These are phyloP conservation scores for Hibiscus syriacus DNA, from an alignment of 345 rosid species.

Conservation along the genomic window DNA sequence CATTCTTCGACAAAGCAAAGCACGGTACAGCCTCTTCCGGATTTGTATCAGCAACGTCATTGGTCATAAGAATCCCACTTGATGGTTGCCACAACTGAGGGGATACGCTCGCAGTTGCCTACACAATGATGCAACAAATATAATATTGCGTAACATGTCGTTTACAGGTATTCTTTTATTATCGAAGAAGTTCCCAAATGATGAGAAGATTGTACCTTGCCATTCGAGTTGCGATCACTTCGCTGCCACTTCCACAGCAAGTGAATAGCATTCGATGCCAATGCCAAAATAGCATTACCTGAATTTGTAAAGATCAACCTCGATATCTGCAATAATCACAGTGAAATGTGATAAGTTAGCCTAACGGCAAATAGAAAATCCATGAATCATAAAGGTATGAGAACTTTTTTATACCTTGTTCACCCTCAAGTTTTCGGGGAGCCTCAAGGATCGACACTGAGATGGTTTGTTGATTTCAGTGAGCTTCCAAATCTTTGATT, in stretches of 20 bases:
- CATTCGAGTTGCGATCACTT: slow-evolving; percentile 12
- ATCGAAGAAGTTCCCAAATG: neutral
- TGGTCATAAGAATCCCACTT: slow-evolving; percentile 82
- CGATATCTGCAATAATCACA: slow-evolving; percentile 48
- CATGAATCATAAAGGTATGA: neutral
- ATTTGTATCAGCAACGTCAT: slow-evolving; percentile 59
- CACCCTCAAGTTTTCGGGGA: slow-evolving; percentile 74
- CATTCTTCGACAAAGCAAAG: slow-evolving; percentile 88
- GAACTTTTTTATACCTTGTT: slow-evolving; percentile 52
- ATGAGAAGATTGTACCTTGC: slow-evolving; percentile 52
- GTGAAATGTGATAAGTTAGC: slow-evolving; percentile 9
- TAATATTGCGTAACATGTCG: neutral
- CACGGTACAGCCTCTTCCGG: slow-evolving; percentile 81
- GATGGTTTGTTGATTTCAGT: slow-evolving; percentile 79
- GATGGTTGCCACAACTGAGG: slow-evolving; percentile 90
- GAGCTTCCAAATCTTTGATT: slow-evolving; percentile 95
- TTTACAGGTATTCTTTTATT: neutral
- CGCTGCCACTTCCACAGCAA: slow-evolving; percentile 6
- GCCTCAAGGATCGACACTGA: slow-evolving; percentile 88
- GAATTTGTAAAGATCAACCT: slow-evolving; percentile 47
- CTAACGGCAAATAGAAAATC: neutral
- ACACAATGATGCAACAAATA: slow-evolving; percentile 18
- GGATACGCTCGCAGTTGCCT: slow-evolving; percentile 70
- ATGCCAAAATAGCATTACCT: slow-evolving; percentile 84
- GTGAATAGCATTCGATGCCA: slow-evolving; percentile 90